phyloP scores from a whole-genome alignment of 805 yeast species.

The Candida ulmi region DNA sequence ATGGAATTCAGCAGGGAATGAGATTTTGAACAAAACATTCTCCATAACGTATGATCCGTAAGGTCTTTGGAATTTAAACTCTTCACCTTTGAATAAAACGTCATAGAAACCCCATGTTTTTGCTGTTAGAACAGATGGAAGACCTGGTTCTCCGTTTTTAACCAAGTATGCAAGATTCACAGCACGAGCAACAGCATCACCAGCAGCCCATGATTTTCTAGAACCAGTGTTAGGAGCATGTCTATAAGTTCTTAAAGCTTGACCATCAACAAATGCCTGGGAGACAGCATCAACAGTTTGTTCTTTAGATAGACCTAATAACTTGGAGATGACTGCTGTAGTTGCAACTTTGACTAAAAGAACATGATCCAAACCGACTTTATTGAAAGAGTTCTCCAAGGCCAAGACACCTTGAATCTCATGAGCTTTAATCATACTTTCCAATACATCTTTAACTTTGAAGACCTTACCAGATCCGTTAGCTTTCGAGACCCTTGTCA shows the following conservation, averaged over 20 bases:
- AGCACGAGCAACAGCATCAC: conserved; percentile 56
- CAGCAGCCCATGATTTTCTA: conserved; percentile 65
- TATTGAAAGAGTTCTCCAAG: conserved; percentile 53
- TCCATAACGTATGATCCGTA: conserved; percentile 59
- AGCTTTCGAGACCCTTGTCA: conserved; percentile 39
- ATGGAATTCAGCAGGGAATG: conserved; percentile 62
- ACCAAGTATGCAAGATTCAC: conserved; percentile 50
- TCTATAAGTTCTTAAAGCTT: conserved; percentile 52
- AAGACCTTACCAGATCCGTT: conserved; percentile 37
- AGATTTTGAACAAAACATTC: conserved; percentile 54
- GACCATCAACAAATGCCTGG: conserved; percentile 60
- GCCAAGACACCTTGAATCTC: conserved; percentile 59
- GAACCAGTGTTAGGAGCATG: conserved; percentile 63
- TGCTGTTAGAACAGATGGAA: conserved; percentile 54
- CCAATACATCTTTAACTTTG: conserved; percentile 45
- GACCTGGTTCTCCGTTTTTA: conserved; percentile 46
- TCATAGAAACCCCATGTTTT: conserved; percentile 61
- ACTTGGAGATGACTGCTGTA: conserved; percentile 51
- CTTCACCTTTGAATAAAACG: conserved; percentile 48
- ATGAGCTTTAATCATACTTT: conserved; percentile 57
- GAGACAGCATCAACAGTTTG: conserved; percentile 52
- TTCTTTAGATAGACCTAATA: conserved; percentile 43
- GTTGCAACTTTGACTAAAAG: conserved; percentile 54
- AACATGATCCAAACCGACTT: conserved; percentile 57
- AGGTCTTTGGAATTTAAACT: conserved; percentile 47